These are phyloP conservation scores for Pachysolen tannophilus DNA, from an alignment of 805 yeast species.

Conservation along the genomic window DNA sequence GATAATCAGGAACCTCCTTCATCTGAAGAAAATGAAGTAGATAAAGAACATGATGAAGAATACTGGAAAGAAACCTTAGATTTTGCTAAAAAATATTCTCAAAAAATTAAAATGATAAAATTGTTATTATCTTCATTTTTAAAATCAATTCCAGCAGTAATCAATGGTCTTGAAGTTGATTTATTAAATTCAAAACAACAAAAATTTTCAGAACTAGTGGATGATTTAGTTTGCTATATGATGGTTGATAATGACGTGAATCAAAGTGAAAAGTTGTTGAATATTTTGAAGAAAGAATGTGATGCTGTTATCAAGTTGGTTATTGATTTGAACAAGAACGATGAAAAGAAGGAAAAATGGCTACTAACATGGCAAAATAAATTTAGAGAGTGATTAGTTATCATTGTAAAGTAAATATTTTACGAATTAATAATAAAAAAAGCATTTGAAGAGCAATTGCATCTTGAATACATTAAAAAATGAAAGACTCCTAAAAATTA, in stretches of 20 bases:
- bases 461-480: too few species aligned
- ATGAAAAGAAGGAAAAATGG: conserved; percentile 52
- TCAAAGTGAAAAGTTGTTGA: conserved; percentile 24
- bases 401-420: too few species aligned
- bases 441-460: too few species aligned
- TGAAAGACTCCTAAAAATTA: too few species aligned
- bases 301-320: conserved; percentile 28
- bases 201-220: conserved; percentile 37
- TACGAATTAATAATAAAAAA: too few species aligned
- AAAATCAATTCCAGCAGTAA: conserved; percentile 43
- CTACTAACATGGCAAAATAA: conserved; percentile 44
- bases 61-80: conserved; percentile 22
- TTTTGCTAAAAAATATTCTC: conserved; percentile 41
- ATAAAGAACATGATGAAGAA: conserved; percentile 15
- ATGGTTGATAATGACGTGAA: conserved; percentile 36
- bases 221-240: conserved; percentile 49
- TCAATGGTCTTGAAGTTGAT: conserved; percentile 8
- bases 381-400: too few species aligned
- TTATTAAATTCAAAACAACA: conserved; percentile 26
- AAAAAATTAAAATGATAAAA: conserved; percentile 47
- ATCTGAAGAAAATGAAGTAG: conserved; percentile 23
- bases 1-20: too few species aligned
- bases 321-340: conserved; percentile 36
- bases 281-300: conserved; percentile 14
- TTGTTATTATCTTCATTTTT: conserved; percentile 48